Conservation (phyloP, 1,284 basidiomycete genomes). For the Puccinia novopanici region DNA sequence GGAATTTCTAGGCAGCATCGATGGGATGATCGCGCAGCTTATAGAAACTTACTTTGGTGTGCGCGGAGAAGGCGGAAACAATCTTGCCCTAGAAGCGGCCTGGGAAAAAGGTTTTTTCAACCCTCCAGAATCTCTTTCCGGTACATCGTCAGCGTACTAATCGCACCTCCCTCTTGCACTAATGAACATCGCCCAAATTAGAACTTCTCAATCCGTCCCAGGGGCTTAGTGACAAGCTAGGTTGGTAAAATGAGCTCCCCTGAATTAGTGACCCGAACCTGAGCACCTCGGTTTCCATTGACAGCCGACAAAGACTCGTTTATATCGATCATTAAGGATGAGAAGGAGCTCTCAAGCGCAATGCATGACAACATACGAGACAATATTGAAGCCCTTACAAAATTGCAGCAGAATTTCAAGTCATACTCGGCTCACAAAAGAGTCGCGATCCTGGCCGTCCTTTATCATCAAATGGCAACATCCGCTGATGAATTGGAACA, state of each 20-base stretch:
- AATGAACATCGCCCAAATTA: background rate
- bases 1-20: too few species aligned
- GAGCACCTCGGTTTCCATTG: background rate
- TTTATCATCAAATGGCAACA: background rate
- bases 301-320: background rate
- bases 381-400: background rate
- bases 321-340: background rate
- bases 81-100: background rate
- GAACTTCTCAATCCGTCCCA: background rate
- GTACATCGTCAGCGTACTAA: background rate
- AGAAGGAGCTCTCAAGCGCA: background rate
- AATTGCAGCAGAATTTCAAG: background rate
- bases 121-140: background rate
- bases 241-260: background rate
- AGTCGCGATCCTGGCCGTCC: background rate
- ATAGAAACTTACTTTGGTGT: background rate
- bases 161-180: background rate
- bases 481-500: background rate
- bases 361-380: background rate
- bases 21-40: too few species aligned
- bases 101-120: background rate
- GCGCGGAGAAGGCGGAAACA: background rate
- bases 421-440: background rate
- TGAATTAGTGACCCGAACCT: background rate
- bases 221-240: background rate